Conservation (phyloP, 192 early-diverging fungal genomes). For the Backusella parvicylindrica region DNA sequence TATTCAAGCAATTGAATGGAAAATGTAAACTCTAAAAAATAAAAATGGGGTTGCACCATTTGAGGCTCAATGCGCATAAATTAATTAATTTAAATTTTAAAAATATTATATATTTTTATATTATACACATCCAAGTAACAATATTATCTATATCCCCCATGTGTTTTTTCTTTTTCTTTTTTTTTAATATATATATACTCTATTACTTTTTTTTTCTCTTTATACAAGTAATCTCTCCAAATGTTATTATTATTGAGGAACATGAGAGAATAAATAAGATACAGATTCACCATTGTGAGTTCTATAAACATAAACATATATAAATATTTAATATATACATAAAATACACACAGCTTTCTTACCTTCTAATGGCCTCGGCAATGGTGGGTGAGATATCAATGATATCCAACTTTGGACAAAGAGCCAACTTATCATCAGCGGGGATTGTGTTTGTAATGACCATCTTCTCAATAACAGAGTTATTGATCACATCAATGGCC, state of each 20-base stretch:
- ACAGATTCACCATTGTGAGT: conserved; percentile 70
- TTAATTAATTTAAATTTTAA: background rate
- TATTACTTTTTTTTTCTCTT: background rate
- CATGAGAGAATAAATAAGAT: conserved; percentile 55
- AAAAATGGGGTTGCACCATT: background rate
- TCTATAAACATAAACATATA: conserved; percentile 20
- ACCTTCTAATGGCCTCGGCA: conserved; percentile 66
- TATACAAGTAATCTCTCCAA: background rate
- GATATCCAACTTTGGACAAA: conserved; percentile 76
- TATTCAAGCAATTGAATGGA: background rate
- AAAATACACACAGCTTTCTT: background rate
- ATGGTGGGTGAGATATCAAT: conserved; percentile 77
- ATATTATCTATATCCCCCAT: too few relatives aligned
- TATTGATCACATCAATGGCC: conserved; percentile 85
- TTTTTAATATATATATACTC: background rate
- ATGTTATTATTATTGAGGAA: conserved; percentile 24
- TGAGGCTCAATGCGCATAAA: background rate
- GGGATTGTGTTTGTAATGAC: conserved; percentile 84
- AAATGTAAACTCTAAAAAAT: conserved; percentile 1
- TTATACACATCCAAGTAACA: too few relatives aligned
- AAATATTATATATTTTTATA: background rate
- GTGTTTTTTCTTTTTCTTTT: background rate
- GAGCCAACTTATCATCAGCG: conserved; percentile 66
- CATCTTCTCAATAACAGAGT: conserved; percentile 65
- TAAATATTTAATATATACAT: background rate